Evolutionary conservation across 352 stramenopile genomes (phyloP).

Genomic region (Phytophthora meadii): DNA sequence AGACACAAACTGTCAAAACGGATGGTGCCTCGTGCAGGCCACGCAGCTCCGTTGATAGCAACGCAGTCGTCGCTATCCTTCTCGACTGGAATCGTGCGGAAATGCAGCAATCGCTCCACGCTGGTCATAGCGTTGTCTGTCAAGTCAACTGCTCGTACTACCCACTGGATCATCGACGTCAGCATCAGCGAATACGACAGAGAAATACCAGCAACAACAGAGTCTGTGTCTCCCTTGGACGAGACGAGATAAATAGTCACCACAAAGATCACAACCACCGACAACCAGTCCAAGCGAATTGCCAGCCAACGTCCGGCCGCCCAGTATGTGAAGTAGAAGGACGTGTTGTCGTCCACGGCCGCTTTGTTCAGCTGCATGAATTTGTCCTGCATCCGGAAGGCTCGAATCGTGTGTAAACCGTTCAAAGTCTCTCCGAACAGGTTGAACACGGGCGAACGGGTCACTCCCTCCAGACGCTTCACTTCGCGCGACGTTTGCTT

Average conservation of each 20-base stretch:
- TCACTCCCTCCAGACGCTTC: constrained; percentile 93
- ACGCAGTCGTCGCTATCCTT: constrained; percentile 14
- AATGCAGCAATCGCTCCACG: constrained; percentile 22
- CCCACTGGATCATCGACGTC: constrained; percentile 27
- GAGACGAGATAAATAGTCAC: constrained; percentile 42
- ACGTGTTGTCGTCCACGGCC: constrained; percentile 51
- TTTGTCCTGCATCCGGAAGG: constrained; percentile 46
- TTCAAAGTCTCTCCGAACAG: constrained; percentile 91
- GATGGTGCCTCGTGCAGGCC: constrained; percentile 40
- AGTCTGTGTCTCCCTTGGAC: constrained; percentile 35
- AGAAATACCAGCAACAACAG: constrained; percentile 20
- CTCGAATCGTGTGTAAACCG: constrained; percentile 91
- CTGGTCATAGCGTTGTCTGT: constrained; percentile 30
- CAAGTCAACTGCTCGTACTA: constrained; percentile 21
- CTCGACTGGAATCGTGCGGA: constrained; percentile 20
- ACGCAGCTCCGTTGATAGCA: constrained; percentile 20
- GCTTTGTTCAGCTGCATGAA: constrained; percentile 50
- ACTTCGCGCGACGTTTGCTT: constrained; percentile 83
- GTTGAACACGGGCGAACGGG: constrained; percentile 89
- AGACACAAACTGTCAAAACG: constrained; percentile 39
- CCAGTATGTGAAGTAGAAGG: constrained; percentile 60
- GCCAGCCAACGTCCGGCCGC: constrained; percentile 91
- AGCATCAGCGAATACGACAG: constrained; percentile 29
- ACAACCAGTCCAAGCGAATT: constrained; percentile 87
- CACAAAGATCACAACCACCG: constrained; percentile 71